A percentile compares a stretch with the other conserved stretches of the same genome.
phyloP scores from a whole-genome alignment of 257 asterid genomes.

The Plectranthus barbatus region DNA sequence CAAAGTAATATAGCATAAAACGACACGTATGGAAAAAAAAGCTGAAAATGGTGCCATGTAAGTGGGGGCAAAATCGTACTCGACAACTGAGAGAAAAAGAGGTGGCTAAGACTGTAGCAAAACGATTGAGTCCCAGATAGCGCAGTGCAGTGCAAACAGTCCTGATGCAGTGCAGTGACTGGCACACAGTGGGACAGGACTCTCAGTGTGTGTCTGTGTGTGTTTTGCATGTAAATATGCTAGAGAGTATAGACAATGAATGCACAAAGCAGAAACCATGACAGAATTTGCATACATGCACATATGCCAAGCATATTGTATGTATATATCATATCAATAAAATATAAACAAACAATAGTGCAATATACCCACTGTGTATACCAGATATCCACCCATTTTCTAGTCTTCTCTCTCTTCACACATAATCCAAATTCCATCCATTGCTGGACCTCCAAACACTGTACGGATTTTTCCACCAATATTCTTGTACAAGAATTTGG shows the following conservation, averaged over 20 bases:
- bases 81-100: constrained; percentile 31
- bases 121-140: constrained; percentile 5
- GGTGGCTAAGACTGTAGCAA: constrained; percentile 24
- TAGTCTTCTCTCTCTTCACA: constrained; percentile 2
- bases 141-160: constrained; percentile 22
- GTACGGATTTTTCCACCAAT: background rate
- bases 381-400: constrained; percentile 3
- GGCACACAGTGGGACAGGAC: constrained; percentile 32
- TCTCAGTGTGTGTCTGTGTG: constrained; percentile 16
- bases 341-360: background rate
- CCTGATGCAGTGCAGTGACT: no score
- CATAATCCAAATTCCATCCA: constrained; percentile 5
- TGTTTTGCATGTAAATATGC: constrained; percentile 24
- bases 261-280: background rate
- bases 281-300: constrained; percentile 14
- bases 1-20: background rate
- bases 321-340: constrained; percentile 16
- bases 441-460: background rate
- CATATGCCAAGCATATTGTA: constrained; percentile 9
- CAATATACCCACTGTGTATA: constrained; percentile 12
- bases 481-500: background rate
- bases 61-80: constrained; percentile 30
- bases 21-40: constrained; percentile 24
- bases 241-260: constrained; percentile 12
- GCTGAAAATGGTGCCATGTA: constrained; percentile 19